phyloP scores from a whole-genome alignment of 805 yeast genomes.

The Zygoascus flipseniorum region DNA sequence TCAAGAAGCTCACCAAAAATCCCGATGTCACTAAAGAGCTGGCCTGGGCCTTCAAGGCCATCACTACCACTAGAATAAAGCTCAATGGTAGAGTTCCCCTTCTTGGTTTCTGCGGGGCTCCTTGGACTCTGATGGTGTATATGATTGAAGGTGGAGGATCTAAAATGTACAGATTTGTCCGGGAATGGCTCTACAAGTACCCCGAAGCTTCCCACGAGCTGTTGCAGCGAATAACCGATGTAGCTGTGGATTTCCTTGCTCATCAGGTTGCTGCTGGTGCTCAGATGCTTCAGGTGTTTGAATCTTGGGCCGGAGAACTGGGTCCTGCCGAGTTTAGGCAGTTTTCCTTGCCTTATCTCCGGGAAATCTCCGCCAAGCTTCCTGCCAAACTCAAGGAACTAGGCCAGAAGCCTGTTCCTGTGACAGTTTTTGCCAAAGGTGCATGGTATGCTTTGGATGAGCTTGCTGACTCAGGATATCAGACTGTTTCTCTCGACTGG shows the following conservation, averaged over 20 bases:
- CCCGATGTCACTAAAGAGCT: constrained; percentile 61
- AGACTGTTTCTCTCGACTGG: constrained; percentile 93
- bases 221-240: constrained; percentile 72
- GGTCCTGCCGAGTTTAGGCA: constrained; percentile 83
- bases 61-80: constrained; percentile 79
- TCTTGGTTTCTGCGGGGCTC: constrained; percentile 94
- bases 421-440: constrained; percentile 89
- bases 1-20: constrained; percentile 40
- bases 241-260: constrained; percentile 85
- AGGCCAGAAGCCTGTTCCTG: constrained; percentile 68
- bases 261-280: constrained; percentile 97
- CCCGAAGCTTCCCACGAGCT: constrained; percentile 64
- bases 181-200: constrained; percentile 82
- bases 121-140: constrained; percentile 94
- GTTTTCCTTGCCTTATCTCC: constrained; percentile 82
- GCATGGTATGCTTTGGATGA: constrained; percentile 95
- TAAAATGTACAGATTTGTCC: constrained; percentile 80
- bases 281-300: constrained; percentile 94
- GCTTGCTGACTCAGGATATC: constrained; percentile 71
- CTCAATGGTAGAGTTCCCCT: constrained; percentile 87
- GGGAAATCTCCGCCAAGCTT: constrained; percentile 60
- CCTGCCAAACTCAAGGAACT: constrained; percentile 63
- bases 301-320: constrained; percentile 96
- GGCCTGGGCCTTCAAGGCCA: constrained; percentile 93
- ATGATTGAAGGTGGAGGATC: constrained; percentile 98